phyloP scores from a whole-genome alignment of 2,329 filamentous ascomycete species.

The Lachnellula occidentalis region DNA sequence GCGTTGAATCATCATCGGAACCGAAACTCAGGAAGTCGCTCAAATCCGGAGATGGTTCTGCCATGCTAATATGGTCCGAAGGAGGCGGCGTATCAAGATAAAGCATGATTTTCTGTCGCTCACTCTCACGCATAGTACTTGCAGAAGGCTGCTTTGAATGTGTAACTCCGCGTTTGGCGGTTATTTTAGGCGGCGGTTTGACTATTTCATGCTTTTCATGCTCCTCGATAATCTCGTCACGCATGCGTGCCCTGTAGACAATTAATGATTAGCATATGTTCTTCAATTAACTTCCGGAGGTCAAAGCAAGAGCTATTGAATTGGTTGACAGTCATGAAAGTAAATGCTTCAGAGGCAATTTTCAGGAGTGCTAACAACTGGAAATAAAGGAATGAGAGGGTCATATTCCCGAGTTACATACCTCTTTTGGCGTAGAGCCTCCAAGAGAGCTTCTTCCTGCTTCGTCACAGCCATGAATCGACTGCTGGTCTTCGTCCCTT shows the following conservation, averaged over 20 bases:
- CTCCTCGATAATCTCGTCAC: constrained; percentile 35
- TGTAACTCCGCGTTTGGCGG: constrained; percentile 4
- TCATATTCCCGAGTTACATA: too few relatives aligned
- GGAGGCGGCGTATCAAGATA: constrained; percentile 25
- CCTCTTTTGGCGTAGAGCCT: constrained; percentile 42
- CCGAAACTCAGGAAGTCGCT: constrained; percentile 26
- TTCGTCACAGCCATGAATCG: constrained; percentile 46
- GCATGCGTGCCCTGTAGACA: constrained; percentile 35
- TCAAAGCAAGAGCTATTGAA: too few relatives aligned
- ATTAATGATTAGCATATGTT: too few relatives aligned
- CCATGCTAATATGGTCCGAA: constrained; percentile 16
- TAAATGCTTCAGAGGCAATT: too few relatives aligned
- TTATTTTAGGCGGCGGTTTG: constrained; percentile 20
- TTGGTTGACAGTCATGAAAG: too few relatives aligned
- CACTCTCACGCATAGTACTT: constrained; percentile 14
- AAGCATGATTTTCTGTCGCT: constrained; percentile 20
- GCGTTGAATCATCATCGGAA: constrained; percentile 27
- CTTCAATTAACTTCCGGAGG: too few relatives aligned
- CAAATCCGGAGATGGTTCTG: constrained; percentile 29
- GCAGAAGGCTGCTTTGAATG: constrained; percentile 15
- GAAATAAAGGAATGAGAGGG: too few relatives aligned
- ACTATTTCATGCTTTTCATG: constrained; percentile 28
- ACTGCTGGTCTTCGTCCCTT: constrained; percentile 14
- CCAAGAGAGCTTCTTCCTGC: constrained; percentile 46
- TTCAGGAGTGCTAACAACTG: too few relatives aligned